Evolutionary conservation across 2,329 filamentous ascomycete species (phyloP), one percentile per base, ranked within the genome.

Genomic region (Cladosporium halotolerans): DNA sequence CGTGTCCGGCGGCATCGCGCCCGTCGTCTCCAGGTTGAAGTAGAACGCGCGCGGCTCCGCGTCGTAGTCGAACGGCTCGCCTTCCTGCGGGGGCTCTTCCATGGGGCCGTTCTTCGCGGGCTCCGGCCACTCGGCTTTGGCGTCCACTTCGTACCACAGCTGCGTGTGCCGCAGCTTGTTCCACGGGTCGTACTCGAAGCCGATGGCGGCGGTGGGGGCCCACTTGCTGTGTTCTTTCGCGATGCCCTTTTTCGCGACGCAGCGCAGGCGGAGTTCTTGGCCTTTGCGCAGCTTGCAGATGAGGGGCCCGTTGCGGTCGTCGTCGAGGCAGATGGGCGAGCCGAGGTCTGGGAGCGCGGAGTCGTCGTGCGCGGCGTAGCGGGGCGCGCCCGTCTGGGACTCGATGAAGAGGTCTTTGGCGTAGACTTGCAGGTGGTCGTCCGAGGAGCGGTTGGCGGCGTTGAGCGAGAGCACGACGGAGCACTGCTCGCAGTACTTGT

Each of bases 141-240:
- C 42, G 71, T 95, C 87, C 62, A 85, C 81, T 76, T 99, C 93
- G 69, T 89, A 96, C 93, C 93, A 99, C 71, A 95, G 83, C 66
- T 95, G 89, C 53, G 93, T 79, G 72, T 99, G 93, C 60, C 85
- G 82, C 60, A 99, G 76, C 74, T 95, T 96, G 75, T 99, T 99
- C 71, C 95, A 88, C 56, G 93, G 93, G 69, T 99, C 93, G 71
- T 99, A 99, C 72, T 99, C 93, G 68, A 99, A 99, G 19, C 89
- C 91, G 39, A 99, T 85, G 3, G 93, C 93, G 39, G 90, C 81
- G 34, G 88, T 92, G 2, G 93, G 91, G 65, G 89, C 88, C 93
- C 93, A 99, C 72, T 99, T 99, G 9, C 93, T 89, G 72, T 99
- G 93, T 71, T 99, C 93, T 77, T 99, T 99, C 36, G 92, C 91